Conservation (phyloP, 306 rosid species). For the Castanospermum australe region DNA sequence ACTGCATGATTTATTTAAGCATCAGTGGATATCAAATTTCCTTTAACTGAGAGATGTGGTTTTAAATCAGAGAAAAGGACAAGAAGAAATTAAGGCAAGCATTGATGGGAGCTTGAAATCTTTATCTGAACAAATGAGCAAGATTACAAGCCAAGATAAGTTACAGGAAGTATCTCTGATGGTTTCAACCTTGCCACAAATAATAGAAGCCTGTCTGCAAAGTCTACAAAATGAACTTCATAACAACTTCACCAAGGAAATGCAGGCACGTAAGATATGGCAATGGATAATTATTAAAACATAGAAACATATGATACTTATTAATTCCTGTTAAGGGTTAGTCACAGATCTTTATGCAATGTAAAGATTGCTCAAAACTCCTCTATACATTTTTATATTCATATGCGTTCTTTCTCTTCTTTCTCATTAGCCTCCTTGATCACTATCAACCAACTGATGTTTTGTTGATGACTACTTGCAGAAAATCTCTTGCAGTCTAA, state of each 20-base stretch:
- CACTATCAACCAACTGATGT: conserved; percentile 27
- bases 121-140: conserved; percentile 58
- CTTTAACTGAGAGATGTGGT: conserved; percentile 21
- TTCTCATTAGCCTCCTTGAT: conserved; percentile 3
- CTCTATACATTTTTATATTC: conserved; percentile 1
- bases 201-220: conserved; percentile 58
- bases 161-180: conserved; percentile 57
- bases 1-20: conserved; percentile 24
- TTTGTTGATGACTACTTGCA: conserved; percentile 37
- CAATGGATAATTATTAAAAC: conserved; percentile 24
- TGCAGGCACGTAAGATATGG: conserved; percentile 54
- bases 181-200: conserved; percentile 68
- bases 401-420: not conserved
- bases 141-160: conserved; percentile 49
- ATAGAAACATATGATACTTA: not conserved
- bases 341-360: not conserved
- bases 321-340: not conserved
- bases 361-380: conserved; percentile 16
- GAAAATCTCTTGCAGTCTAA: conserved; percentile 53
- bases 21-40: conserved; percentile 26
- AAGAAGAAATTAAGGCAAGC: conserved; percentile 70
- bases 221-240: conserved; percentile 53
- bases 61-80: conserved; percentile 72
- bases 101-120: conserved; percentile 67
- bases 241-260: conserved; percentile 58